phyloP scores from a whole-genome alignment of 805 yeast genomes.

The Lachancea sp. region DNA sequence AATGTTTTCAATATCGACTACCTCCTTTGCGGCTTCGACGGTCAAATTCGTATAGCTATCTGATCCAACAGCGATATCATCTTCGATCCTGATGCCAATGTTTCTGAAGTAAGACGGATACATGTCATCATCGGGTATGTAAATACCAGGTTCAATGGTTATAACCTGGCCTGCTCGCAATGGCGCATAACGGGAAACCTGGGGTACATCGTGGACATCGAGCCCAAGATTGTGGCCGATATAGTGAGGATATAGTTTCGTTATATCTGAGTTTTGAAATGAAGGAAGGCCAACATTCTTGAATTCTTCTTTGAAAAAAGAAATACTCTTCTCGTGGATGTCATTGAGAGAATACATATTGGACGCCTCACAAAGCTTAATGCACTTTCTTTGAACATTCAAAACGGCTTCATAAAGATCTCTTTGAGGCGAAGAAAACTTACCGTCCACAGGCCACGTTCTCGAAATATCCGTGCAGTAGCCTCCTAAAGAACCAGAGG shows the following conservation, averaged over 20 bases:
- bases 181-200: conserved; percentile 47
- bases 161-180: conserved; percentile 71
- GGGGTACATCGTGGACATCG: conserved; percentile 81
- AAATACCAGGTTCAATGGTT: conserved; percentile 94
- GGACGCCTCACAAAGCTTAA: conserved; percentile 55
- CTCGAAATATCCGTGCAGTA: conserved; percentile 94
- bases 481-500: conserved; percentile 90
- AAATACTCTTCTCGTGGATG: conserved; percentile 65
- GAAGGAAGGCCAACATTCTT: conserved; percentile 62
- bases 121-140: conserved; percentile 61
- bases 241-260: conserved; percentile 78
- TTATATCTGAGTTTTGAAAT: conserved; percentile 46
- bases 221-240: conserved; percentile 94
- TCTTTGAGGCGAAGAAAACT: conserved; percentile 68
- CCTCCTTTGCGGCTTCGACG: conserved; percentile 78
- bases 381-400: conserved; percentile 73
- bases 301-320: conserved; percentile 54
- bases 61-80: conserved; percentile 79
- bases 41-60: conserved; percentile 56
- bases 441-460: conserved; percentile 86
- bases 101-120: conserved; percentile 81
- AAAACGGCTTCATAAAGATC: conserved; percentile 87
- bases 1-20: conserved; percentile 68
- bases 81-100: conserved; percentile 92
- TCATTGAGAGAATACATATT: conserved; percentile 57